Percentiles rank a stretch among this genome's conserved stretches.
These are phyloP conservation scores for Trichoderma gracile DNA, from an alignment of 2,329 filamentous ascomycete species.

Conservation along the genomic window DNA sequence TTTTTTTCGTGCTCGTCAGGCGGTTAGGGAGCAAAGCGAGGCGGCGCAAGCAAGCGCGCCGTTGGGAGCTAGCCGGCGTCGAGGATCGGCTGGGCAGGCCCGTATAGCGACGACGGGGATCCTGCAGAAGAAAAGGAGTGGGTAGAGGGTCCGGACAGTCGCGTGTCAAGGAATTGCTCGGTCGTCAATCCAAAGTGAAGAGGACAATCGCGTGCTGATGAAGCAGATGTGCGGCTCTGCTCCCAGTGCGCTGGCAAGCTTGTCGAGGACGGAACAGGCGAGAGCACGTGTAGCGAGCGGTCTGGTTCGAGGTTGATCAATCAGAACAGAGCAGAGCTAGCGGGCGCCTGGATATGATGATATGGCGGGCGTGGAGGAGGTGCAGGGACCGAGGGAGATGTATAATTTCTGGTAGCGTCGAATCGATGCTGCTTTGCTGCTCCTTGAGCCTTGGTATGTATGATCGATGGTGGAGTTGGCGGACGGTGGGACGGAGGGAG, in stretches of 20 bases:
- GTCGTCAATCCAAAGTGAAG: neutral
- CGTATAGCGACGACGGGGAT: constrained; percentile 1
- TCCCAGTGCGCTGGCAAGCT: constrained; percentile 19
- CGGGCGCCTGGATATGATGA: neutral
- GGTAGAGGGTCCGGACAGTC: neutral
- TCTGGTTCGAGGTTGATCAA: constrained; percentile 13
- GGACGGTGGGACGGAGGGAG: too few species aligned
- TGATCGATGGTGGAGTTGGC: neutral
- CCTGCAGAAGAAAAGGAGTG: neutral
- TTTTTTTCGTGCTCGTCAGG: neutral
- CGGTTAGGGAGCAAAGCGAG: constrained; percentile 6
- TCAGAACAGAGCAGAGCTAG: constrained; percentile 14
- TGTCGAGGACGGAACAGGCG: neutral
- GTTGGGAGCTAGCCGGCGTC: constrained; percentile 3
- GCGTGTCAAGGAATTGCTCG: neutral
- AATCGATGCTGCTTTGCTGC: neutral
- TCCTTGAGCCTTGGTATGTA: neutral
- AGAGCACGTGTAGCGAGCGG: constrained; percentile 22
- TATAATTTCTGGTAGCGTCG: neutral
- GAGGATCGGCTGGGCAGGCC: constrained; percentile 1
- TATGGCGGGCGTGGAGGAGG: constrained; percentile 13
- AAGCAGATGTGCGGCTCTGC: neutral
- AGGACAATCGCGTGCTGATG: neutral
- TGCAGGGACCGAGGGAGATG: neutral
- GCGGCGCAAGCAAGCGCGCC: constrained; percentile 23